These are phyloP conservation scores for Lactarius vividus DNA, from an alignment of 768 basidiomycete species.

Conservation along the genomic window DNA sequence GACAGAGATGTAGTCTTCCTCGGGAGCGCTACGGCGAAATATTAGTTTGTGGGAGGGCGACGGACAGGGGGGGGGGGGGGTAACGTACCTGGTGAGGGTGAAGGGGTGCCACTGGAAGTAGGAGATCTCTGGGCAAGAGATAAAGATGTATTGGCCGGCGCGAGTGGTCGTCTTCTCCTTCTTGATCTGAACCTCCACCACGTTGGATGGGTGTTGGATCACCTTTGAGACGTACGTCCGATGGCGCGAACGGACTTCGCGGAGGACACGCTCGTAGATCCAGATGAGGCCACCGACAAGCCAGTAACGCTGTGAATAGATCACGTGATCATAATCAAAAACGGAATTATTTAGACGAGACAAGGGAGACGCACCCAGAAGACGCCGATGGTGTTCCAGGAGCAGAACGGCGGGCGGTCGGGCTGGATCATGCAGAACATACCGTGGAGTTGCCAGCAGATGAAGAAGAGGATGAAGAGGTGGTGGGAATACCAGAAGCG, in stretches of 20 bases:
- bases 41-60: constrained; percentile 12
- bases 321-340: neutral
- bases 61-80: neutral
- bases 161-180: constrained; percentile 84
- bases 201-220: constrained; percentile 91
- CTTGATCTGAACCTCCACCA: constrained; percentile 96
- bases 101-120: constrained; percentile 99
- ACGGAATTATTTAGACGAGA: neutral
- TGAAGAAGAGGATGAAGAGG: constrained; percentile 90
- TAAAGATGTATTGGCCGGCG: constrained; percentile 92
- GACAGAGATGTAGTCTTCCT: constrained; percentile 92
- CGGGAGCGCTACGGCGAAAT: constrained; percentile 65
- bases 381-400: constrained; percentile 79
- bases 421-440: constrained; percentile 98
- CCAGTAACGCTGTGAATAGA: constrained; percentile 72
- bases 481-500: constrained; percentile 88
- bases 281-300: constrained; percentile 82
- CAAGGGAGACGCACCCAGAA: constrained; percentile 76
- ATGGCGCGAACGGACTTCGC: constrained; percentile 89
- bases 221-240: constrained; percentile 92
- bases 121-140: constrained; percentile 86
- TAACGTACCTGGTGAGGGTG: constrained; percentile 75
- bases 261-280: constrained; percentile 84
- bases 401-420: constrained; percentile 85
- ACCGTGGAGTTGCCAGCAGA: constrained; percentile 91